These are phyloP conservation scores for Hyaloperonospora arabidopsidis DNA, from an alignment of 352 stramenopile genomes.

Conservation along the genomic window DNA sequence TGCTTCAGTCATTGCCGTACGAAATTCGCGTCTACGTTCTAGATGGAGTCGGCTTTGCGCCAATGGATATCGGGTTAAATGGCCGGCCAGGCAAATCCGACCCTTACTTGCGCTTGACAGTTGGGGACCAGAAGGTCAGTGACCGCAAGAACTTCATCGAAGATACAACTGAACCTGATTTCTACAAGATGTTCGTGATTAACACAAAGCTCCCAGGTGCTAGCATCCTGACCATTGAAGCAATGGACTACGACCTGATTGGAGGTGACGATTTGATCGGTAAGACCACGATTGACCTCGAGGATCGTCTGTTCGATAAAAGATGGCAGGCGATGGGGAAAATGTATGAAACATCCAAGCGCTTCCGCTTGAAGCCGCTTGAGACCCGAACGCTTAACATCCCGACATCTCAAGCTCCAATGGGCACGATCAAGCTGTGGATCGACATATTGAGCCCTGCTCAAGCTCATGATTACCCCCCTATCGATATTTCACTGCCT, in stretches of 20 bases:
- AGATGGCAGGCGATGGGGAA: constrained; percentile 83
- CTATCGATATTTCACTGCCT: constrained; percentile 81
- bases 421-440: constrained; percentile 85
- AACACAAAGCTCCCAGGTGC: constrained; percentile 81
- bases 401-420: constrained; percentile 71
- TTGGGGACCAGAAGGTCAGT: constrained; percentile 82
- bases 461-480: constrained; percentile 69
- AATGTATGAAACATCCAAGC: constrained; percentile 73
- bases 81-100: constrained; percentile 80
- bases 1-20: constrained; percentile 71
- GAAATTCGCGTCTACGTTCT: constrained; percentile 85
- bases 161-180: constrained; percentile 80
- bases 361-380: constrained; percentile 60
- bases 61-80: constrained; percentile 83
- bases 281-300: constrained; percentile 88
- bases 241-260: constrained; percentile 88
- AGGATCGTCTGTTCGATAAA: constrained; percentile 89
- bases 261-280: constrained; percentile 89
- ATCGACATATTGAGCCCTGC: constrained; percentile 84
- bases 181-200: constrained; percentile 89
- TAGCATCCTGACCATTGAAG: constrained; percentile 80
- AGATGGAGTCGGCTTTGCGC: constrained; percentile 73
- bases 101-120: constrained; percentile 76
- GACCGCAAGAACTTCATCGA: constrained; percentile 89
- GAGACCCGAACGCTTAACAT: constrained; percentile 83